These are phyloP conservation scores for Prototheca cutis DNA, from an alignment of 163 green algal species.

Conservation along the genomic window DNA sequence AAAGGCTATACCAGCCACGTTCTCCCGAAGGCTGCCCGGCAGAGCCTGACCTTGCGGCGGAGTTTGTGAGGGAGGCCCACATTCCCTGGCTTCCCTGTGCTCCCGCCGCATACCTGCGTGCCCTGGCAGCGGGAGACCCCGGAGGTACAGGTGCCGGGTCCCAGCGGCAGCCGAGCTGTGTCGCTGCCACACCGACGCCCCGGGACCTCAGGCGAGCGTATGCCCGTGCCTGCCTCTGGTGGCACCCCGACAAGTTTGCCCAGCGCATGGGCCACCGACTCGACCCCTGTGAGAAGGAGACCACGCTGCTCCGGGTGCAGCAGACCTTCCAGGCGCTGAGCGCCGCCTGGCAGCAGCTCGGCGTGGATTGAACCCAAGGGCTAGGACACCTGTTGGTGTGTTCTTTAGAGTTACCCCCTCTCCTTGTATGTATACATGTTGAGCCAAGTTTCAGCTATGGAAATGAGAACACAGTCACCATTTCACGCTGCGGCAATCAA, in stretches of 20 bases:
- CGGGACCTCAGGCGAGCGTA: constrained; percentile 13
- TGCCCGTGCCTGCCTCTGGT: constrained; percentile 19
- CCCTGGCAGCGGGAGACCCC: constrained; percentile 3
- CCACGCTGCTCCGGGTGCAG: not conserved
- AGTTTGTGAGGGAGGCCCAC: not conserved
- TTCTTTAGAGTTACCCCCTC: too few species aligned
- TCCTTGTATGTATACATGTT: too few species aligned
- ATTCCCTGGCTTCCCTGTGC: constrained; percentile 14
- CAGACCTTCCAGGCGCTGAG: not conserved
- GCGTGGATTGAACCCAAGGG: not conserved
- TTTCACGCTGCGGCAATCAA: too few species aligned
- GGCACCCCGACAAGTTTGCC: constrained; percentile 27
- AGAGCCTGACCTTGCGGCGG: too few species aligned
- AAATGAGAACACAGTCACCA: too few species aligned
- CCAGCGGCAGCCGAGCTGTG: too few species aligned
- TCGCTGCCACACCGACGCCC: too few species aligned
- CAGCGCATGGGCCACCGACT: not conserved
- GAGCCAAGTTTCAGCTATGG: too few species aligned
- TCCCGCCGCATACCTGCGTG: constrained; percentile 3
- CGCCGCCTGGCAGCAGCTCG: not conserved
- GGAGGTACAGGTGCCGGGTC: too few species aligned
- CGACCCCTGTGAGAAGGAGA: not conserved
- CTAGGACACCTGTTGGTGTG: not conserved
- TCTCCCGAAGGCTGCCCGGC: too few species aligned
- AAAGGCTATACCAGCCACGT: not conserved